Percentiles rank a stretch among this genome's conserved stretches.
phyloP scores from a whole-genome alignment of 257 asterid genomes.

The Solanum sejunctum region DNA sequence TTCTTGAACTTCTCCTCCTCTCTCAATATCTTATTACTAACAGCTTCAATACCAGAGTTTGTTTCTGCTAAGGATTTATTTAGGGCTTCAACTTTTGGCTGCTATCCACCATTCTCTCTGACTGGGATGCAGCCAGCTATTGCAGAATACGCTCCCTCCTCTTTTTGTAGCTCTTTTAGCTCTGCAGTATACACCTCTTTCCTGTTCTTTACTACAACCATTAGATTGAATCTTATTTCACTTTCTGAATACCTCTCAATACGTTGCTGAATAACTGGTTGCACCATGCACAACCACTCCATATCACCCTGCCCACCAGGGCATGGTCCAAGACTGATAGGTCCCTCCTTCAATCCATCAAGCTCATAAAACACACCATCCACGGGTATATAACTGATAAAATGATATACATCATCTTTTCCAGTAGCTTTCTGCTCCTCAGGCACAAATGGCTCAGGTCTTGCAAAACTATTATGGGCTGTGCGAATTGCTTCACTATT shows the following conservation, averaged over 20 bases:
- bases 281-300: constrained; percentile 79
- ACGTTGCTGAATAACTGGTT: constrained; percentile 87
- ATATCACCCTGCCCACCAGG: constrained; percentile 53
- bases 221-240: constrained; percentile 82
- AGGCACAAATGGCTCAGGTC: constrained; percentile 90
- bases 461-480: constrained; percentile 94
- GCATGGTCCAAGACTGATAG: constrained; percentile 83
- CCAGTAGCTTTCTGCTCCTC: constrained; percentile 81
- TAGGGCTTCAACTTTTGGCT: constrained; percentile 51
- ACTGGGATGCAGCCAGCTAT: constrained; percentile 57
- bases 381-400: constrained; percentile 87
- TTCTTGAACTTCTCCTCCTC: constrained; percentile 99
- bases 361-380: constrained; percentile 94
- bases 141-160: constrained; percentile 69
- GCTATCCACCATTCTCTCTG: constrained; percentile 66
- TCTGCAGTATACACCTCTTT: constrained; percentile 73
- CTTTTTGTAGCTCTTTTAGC: constrained; percentile 84
- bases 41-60: constrained; percentile 70
- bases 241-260: constrained; percentile 76
- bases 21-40: constrained; percentile 79
- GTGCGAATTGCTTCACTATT: constrained; percentile 92
- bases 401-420: constrained; percentile 94
- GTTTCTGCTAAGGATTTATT: constrained; percentile 46
- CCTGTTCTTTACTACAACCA: constrained; percentile 85
- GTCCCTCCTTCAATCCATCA: constrained; percentile 96